phyloP scores from a whole-genome alignment of 1,284 basidiomycete genomes.

The Rhodotorula sp. region DNA sequence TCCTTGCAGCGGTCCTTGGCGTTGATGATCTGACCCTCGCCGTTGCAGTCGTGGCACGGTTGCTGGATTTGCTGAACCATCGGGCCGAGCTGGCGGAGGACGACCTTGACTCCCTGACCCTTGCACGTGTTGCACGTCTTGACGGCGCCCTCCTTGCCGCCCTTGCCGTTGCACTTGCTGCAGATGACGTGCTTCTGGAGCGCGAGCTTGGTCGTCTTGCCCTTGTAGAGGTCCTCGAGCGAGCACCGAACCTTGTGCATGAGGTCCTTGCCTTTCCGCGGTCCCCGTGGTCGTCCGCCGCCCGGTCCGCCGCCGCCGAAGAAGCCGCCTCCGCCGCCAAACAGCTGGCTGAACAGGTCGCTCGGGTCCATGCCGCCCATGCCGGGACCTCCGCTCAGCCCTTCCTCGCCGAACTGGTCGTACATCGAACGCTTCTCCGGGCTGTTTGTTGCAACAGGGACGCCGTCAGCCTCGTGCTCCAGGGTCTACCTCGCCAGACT shows the following conservation, averaged over 20 bases:
- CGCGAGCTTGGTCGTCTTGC: conserved; percentile 96
- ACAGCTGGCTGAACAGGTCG: conserved; percentile 97
- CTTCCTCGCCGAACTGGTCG: conserved; percentile 91
- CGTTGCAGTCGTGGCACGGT: conserved; percentile 87
- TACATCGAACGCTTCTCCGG: conserved; percentile 55
- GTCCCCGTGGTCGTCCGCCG: conserved; percentile 65
- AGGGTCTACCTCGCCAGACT: neutral
- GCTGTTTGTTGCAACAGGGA: neutral
- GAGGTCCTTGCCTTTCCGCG: conserved; percentile 97
- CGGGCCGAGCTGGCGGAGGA: conserved; percentile 92
- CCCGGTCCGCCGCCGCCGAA: conserved; percentile 60
- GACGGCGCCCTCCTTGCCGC: conserved; percentile 95
- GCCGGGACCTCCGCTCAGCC: conserved; percentile 82
- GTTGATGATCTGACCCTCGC: conserved; percentile 91
- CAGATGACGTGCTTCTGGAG: conserved; percentile 95
- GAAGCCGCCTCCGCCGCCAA: conserved; percentile 60
- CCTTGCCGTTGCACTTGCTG: conserved; percentile 88
- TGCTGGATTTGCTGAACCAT: conserved; percentile 99
- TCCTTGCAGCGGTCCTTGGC: conserved; percentile 86
- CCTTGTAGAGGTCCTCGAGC: conserved; percentile 96
- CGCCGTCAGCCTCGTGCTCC: neutral
- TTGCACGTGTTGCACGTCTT: conserved; percentile 73
- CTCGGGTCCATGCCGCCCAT: conserved; percentile 79
- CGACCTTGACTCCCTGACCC: conserved; percentile 89
- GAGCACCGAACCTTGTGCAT: conserved; percentile 94